Evolutionary conservation across 1,139 yeast genomes (phyloP).

Genomic region (Candida mesenterica): DNA sequence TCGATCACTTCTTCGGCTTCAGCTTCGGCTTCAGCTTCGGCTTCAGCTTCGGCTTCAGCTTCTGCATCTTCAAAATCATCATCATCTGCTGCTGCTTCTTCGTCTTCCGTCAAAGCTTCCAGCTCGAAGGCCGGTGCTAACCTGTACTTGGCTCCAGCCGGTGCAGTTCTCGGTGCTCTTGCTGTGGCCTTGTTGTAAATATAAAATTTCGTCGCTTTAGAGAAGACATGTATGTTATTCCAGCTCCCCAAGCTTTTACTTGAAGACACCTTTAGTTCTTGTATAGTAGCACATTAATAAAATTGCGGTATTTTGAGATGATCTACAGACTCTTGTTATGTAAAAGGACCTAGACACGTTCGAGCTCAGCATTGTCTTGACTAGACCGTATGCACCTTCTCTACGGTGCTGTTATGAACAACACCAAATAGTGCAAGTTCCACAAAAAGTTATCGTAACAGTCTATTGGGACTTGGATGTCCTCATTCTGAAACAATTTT

Average conservation of each 20-base stretch:
- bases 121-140: constrained; percentile 13
- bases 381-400: too few relatives aligned
- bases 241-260: too few relatives aligned
- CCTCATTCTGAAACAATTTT: constrained; percentile 15
- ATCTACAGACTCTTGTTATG: too few relatives aligned
- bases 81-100: constrained; percentile 6
- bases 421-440: constrained; percentile 38
- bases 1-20: constrained; percentile 8
- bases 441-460: constrained; percentile 44
- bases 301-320: too few relatives aligned
- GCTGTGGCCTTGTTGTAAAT: constrained; percentile 36
- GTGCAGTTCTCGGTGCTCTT: constrained; percentile 35
- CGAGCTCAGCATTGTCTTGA: background rate
- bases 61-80: constrained; percentile 7
- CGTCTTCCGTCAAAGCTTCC: constrained; percentile 7
- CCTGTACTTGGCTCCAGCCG: constrained; percentile 28
- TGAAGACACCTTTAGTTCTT: too few relatives aligned
- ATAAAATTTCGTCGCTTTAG: background rate
- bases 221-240: too few relatives aligned
- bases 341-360: too few relatives aligned
- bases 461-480: constrained; percentile 32
- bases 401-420: constrained; percentile 39
- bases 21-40: constrained; percentile 8
- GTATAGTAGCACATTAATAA: too few relatives aligned
- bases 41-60: constrained; percentile 6